A percentile compares a stretch with the other conserved stretches of the same genome.
These are phyloP conservation scores for Carex pumila DNA, from an alignment of 176 grass and related monocot genomes.

Conservation along the genomic window DNA sequence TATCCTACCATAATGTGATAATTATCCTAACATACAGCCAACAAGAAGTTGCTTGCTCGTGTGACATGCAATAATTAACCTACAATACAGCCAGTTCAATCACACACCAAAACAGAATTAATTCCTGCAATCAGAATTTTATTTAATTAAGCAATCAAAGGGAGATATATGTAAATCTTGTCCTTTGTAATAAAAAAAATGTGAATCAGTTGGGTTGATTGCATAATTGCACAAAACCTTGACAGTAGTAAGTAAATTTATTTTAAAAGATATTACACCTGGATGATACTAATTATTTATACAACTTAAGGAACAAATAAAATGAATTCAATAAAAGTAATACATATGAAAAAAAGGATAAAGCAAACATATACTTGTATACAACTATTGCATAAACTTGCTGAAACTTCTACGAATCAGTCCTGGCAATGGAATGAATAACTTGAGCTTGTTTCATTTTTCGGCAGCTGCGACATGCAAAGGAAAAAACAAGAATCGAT, in stretches of 20 bases:
- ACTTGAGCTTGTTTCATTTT: conserved; percentile 80
- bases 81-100: not conserved
- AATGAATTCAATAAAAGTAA: conserved; percentile 26
- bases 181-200: not conserved
- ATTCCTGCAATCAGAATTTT: not conserved
- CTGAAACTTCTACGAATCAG: conserved; percentile 31
- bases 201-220: not conserved
- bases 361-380: not conserved
- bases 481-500: conserved; percentile 18
- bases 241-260: not conserved
- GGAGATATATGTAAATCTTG: not conserved
- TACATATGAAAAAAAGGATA: not conserved
- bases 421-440: conserved; percentile 79
- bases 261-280: not conserved
- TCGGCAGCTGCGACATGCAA: conserved; percentile 53
- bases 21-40: too few relatives aligned
- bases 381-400: conserved; percentile 11
- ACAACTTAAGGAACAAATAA: conserved; percentile 6
- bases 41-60: too few relatives aligned
- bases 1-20: too few relatives aligned
- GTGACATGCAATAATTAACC: not conserved
- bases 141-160: not conserved
- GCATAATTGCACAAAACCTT: not conserved
- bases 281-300: not conserved
- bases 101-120: not conserved